Conservation (phyloP, 2,329 filamentous ascomycete genomes). For the Aspergillus sojae region DNA sequence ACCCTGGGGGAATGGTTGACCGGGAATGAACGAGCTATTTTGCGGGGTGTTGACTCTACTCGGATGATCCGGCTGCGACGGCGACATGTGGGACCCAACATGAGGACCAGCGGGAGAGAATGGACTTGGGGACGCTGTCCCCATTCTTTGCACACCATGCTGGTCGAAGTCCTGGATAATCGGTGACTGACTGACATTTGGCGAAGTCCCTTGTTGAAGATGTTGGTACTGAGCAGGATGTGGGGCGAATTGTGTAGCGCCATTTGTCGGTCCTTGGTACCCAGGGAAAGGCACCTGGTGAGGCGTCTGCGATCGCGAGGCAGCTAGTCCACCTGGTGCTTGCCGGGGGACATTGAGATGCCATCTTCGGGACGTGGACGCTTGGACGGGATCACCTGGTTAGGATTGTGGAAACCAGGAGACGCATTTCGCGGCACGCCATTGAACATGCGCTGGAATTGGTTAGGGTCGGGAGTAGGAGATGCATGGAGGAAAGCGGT, state of each 20-base stretch:
- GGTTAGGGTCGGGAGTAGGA: constrained; percentile 51
- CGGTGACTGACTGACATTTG: constrained; percentile 87
- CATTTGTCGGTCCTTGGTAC: constrained; percentile 68
- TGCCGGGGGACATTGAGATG: constrained; percentile 77
- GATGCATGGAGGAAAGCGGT: constrained; percentile 52
- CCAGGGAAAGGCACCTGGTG: constrained; percentile 73
- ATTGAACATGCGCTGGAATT: constrained; percentile 73
- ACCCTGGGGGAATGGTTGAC: constrained; percentile 42
- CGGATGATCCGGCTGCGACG: constrained; percentile 73
- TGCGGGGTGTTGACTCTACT: constrained; percentile 70
- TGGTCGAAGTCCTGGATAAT: constrained; percentile 75
- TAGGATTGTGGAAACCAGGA: constrained; percentile 75
- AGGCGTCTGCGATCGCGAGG: constrained; percentile 89
- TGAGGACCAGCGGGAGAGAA: constrained; percentile 78
- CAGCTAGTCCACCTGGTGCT: constrained; percentile 71
- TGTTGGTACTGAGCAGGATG: constrained; percentile 77
- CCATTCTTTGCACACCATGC: constrained; percentile 76
- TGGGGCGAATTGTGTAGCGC: constrained; percentile 59
- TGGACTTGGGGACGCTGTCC: constrained; percentile 88
- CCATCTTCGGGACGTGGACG: constrained; percentile 83
- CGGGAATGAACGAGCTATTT: constrained; percentile 68
- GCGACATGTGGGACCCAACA: constrained; percentile 72
- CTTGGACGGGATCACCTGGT: constrained; percentile 86
- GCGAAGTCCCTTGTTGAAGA: constrained; percentile 76
- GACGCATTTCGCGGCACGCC: constrained; percentile 81